These are phyloP conservation scores for Gnaphalium uliginosum DNA, from an alignment of 129 eudicot species.

Conservation along the genomic window DNA sequence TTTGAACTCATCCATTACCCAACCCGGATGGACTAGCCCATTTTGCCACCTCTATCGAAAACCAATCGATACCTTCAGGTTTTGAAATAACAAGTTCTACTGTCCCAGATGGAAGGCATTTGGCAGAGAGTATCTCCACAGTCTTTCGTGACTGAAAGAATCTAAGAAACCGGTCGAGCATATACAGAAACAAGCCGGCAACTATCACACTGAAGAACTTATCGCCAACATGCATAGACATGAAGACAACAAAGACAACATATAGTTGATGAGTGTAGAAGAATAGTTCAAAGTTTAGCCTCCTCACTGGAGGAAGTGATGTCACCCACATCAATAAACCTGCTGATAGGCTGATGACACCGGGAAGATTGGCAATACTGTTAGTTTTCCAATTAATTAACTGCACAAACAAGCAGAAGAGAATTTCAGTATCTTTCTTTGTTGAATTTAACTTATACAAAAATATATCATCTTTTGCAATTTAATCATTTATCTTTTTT, in stretches of 20 bases:
- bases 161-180: slow-evolving; percentile 87
- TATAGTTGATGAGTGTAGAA: slow-evolving; percentile 86
- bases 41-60: slow-evolving; percentile 1
- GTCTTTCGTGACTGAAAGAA: slow-evolving; percentile 72
- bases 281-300: slow-evolving; percentile 68
- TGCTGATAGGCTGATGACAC: slow-evolving; percentile 67
- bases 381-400: slow-evolving; percentile 52
- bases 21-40: not conserved
- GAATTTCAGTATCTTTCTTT: too few species aligned
- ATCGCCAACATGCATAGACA: slow-evolving; percentile 86
- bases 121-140: slow-evolving; percentile 69
- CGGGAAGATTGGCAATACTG: slow-evolving; percentile 71
- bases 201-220: slow-evolving; percentile 48
- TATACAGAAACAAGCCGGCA: slow-evolving; percentile 73
- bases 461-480: not conserved
- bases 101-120: slow-evolving; percentile 73
- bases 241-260: slow-evolving; percentile 65
- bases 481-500: not conserved
- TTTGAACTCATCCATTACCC: not conserved
- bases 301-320: slow-evolving; percentile 72
- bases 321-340: slow-evolving; percentile 93
- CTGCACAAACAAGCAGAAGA: slow-evolving; percentile 39
- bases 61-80: slow-evolving; percentile 59
- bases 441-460: not conserved
- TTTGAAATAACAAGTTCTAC: slow-evolving; percentile 75